Base-by-base conservation (phyloP, 1,284 basidiomycete genomes). In the Rugiboletus extremiorientalis region DNA sequence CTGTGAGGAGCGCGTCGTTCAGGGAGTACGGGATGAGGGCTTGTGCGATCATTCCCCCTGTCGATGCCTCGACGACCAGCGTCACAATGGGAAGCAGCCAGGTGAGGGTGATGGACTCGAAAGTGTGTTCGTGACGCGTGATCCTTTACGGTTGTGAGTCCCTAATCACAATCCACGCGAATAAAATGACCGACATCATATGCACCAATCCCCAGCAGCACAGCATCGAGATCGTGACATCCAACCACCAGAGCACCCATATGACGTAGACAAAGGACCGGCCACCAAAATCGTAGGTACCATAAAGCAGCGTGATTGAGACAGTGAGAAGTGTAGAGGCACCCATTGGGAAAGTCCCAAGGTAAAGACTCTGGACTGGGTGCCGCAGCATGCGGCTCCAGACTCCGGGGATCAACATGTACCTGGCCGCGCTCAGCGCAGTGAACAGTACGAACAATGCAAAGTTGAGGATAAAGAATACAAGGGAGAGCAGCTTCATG, bases 1-100 rank as follows among this genome's bases (percentile, higher is more conserved):
- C 60, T 8, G 88, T 89, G 30, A 86, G 65, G 30, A 84, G 71
- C 1, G 87, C 86, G 58, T 82, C 77, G 1, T 69, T 57, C 1
- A 76, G 70, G 30, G 80, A 79, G 61, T 80, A 78, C 15, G 73
- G 58, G 18, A 74, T 60, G 12, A 90, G 66, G 4, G 81, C 74
- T 6, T 74, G 63, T 2, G 85, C 81, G 9, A 92, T 73, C 43
- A 87, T 69, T 0, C 80, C 84, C 3, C 90, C 90, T 0, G 85
- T 77, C 2, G 88, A 84, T 1, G 87, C 79, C 1, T 81, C 82
- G 65, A 92, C 91, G 38, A 89, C 82, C 1, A 86, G 76, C 0
- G 88, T 81, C 5, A 92, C 87, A 11, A 91, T 80, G 1, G 91
- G 91, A 42, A 92, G 80, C 5, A 92, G 74, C 85, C 86, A 88